Evolutionary conservation across 352 stramenopile genomes (phyloP), one percentile per base, ranked within the genome.

Genomic region (Phytophthora hybrid): DNA sequence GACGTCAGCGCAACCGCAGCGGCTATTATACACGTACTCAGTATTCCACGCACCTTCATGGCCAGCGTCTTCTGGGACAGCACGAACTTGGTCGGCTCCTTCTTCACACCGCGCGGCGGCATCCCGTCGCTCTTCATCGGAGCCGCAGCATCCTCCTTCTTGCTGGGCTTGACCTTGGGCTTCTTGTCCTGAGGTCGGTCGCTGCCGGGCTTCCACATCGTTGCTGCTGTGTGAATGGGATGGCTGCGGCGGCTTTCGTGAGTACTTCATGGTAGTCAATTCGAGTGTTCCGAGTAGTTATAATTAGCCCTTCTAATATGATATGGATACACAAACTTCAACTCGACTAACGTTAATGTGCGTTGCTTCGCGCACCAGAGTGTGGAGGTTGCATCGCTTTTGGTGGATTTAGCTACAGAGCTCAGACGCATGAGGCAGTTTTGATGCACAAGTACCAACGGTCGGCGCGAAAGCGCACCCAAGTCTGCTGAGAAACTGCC

Each of bases 61-160:
- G 89, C 89, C 41, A 96, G 76, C 44, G 89, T 96, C 73, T 96
- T 96, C 69, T 93, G 85, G 37, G 89, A 93, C 29, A 96, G 77
- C 59, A 71, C 44, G 29, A 72, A 47, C 44, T 85, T 84, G 32
- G 77, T 53, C 8, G 66, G 58, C 39, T 69, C 26, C 46, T 74
- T 77, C 73, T 82, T 69, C 29, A 41, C 29, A 6, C 44, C 69
- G 21, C 61, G 59, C 37, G 56, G 19, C 13, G 73, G 69, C 37
- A 78, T 13, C 8, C 31, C 41, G 58, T 74, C 69, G 29, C 18
- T 23, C 58, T 76, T 79, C 34, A 69, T 66, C 7, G 70, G 21
- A 26, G 23, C 23, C 23, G 26, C 31, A 1, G 34, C 55, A 53
- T 70, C 49, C 2, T 79, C 57, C 57, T 74, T 66, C 41, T 49